These are phyloP conservation scores for Phytophthora macrochlamydospora DNA, from an alignment of 352 stramenopile species.

Conservation along the genomic window DNA sequence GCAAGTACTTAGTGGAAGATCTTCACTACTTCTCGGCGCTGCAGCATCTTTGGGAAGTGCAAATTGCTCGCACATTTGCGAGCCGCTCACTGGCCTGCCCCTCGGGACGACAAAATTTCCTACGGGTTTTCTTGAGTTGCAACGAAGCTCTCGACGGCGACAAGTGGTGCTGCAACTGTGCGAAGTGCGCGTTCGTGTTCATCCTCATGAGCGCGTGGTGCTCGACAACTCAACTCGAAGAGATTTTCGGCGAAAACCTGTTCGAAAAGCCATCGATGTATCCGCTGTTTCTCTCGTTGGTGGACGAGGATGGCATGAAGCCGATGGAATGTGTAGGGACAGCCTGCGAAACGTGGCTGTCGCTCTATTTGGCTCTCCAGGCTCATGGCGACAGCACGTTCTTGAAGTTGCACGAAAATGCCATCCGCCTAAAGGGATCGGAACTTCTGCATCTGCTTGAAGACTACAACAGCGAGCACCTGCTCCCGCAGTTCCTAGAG, in stretches of 20 bases:
- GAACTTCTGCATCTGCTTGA: slow-evolving; percentile 31
- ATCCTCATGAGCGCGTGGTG: slow-evolving; percentile 46
- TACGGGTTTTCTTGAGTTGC: slow-evolving; percentile 50
- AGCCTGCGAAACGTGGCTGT: slow-evolving; percentile 39
- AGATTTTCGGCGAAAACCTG: slow-evolving; percentile 43
- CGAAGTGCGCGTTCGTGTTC: slow-evolving; percentile 53
- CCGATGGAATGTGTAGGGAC: slow-evolving; percentile 54
- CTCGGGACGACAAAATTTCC: slow-evolving; percentile 22
- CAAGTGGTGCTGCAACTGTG: slow-evolving; percentile 48
- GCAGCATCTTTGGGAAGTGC: slow-evolving; percentile 51
- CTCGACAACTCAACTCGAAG: slow-evolving; percentile 20
- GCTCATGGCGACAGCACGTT: slow-evolving; percentile 23
- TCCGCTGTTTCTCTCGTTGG: slow-evolving; percentile 28
- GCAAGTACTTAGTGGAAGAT: slow-evolving; percentile 38
- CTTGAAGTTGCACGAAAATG: slow-evolving; percentile 22
- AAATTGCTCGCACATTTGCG: slow-evolving; percentile 46
- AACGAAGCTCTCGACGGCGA: slow-evolving; percentile 41
- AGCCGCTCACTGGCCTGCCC: slow-evolving; percentile 25
- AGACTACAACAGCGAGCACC: slow-evolving; percentile 40
- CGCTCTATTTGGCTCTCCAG: slow-evolving; percentile 35
- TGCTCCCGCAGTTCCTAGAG: slow-evolving; percentile 39
- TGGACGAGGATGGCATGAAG: slow-evolving; percentile 43
- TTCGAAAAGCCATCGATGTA: slow-evolving; percentile 38
- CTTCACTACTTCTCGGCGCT: slow-evolving; percentile 52
- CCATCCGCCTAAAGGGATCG: slow-evolving; percentile 23